Evolutionary conservation across 2,329 filamentous ascomycete species (phyloP).

Genomic region (Sordariomycetes sp.): DNA sequence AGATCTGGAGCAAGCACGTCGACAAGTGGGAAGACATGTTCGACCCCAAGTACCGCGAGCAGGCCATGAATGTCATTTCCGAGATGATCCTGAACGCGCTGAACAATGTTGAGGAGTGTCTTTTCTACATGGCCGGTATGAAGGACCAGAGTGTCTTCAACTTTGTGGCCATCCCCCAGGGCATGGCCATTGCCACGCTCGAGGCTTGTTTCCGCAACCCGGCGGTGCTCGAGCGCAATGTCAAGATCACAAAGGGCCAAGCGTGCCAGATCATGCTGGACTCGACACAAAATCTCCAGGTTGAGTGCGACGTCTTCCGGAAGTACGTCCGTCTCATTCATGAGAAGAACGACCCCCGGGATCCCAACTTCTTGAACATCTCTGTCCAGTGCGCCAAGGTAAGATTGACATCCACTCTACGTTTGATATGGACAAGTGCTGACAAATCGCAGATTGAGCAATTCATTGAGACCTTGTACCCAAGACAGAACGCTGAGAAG

Average conservation of each 20-base stretch:
- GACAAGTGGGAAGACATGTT: conserved; percentile 85
- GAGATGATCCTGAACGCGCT: conserved; percentile 93
- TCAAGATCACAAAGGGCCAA: conserved; percentile 95
- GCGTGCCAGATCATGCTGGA: conserved; percentile 88
- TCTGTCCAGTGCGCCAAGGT: conserved; percentile 85
- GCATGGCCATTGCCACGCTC: conserved; percentile 94
- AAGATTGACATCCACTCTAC: conserved; percentile 5
- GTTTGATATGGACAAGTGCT: not conserved
- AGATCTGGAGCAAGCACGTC: conserved; percentile 96
- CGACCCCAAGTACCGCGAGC: conserved; percentile 65
- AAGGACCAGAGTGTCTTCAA: conserved; percentile 98
- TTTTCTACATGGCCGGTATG: conserved; percentile 96
- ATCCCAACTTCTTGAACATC: conserved; percentile 88
- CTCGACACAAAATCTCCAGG: conserved; percentile 79
- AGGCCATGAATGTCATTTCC: conserved; percentile 76
- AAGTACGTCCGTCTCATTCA: conserved; percentile 73
- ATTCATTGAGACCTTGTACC: conserved; percentile 92
- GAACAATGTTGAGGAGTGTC: conserved; percentile 78
- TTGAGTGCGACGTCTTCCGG: conserved; percentile 76
- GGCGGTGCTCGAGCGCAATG: conserved; percentile 71
- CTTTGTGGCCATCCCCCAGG: conserved; percentile 93
- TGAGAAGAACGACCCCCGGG: conserved; percentile 86
- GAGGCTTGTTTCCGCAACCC: conserved; percentile 91
- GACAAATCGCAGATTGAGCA: conserved; percentile 66
- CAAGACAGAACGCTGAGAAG: conserved; percentile 64